These are phyloP conservation scores for Xylariaceae sp. DNA, from an alignment of 2,329 filamentous ascomycete species.

Conservation along the genomic window DNA sequence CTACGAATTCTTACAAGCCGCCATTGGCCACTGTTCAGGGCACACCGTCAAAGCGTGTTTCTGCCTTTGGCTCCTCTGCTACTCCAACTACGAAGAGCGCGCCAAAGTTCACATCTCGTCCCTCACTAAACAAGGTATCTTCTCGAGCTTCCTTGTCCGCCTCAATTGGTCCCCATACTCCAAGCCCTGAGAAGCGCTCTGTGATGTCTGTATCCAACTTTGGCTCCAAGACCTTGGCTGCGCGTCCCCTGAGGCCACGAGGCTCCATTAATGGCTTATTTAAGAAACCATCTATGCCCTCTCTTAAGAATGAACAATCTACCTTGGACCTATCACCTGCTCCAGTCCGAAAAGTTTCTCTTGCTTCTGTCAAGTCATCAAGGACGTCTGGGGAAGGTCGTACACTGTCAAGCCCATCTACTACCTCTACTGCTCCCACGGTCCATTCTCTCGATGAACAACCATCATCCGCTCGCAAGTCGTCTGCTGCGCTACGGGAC, in stretches of 20 bases:
- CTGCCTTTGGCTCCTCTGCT: constrained; percentile 46
- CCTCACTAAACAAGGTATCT: constrained; percentile 41
- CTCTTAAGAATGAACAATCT: constrained; percentile 43
- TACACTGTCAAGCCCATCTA: constrained; percentile 46
- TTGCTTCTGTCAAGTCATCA: constrained; percentile 49
- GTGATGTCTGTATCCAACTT: constrained; percentile 45
- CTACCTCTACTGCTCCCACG: constrained; percentile 47
- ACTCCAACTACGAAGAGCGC: constrained; percentile 43
- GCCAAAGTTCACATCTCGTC: constrained; percentile 34
- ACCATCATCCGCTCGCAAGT: constrained; percentile 58
- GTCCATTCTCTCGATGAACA: constrained; percentile 45
- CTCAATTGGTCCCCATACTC: constrained; percentile 40
- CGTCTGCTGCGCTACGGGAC: constrained; percentile 81
- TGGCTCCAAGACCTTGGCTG: constrained; percentile 55
- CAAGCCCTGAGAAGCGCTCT: constrained; percentile 49
- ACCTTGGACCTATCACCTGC: constrained; percentile 37
- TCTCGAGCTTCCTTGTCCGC: constrained; percentile 45
- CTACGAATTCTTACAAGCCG: constrained; percentile 52
- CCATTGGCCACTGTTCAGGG: constrained; percentile 52
- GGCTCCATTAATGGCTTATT: constrained; percentile 61
- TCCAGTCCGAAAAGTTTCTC: constrained; percentile 49
- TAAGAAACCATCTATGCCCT: constrained; percentile 60
- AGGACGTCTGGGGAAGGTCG: constrained; percentile 47
- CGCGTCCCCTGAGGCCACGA: constrained; percentile 56
- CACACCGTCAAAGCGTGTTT: constrained; percentile 49